A percentile compares a stretch with the other conserved stretches of the same genome.
These are phyloP conservation scores for Penicillium rolfsii DNA, from an alignment of 2,329 filamentous ascomycete genomes.

Conservation along the genomic window DNA sequence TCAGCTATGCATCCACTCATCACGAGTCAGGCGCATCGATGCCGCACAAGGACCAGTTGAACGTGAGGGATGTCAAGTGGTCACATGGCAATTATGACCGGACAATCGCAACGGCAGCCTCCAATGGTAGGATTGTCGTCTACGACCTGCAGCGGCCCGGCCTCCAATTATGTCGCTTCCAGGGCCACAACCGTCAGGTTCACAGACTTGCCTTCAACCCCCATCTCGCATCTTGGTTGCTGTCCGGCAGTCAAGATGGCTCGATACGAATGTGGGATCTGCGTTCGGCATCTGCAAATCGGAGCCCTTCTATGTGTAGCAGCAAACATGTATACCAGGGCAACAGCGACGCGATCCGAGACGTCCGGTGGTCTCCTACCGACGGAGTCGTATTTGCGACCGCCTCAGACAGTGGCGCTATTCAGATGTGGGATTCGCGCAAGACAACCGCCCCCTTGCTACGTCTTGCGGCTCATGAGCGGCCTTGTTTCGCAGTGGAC, in stretches of 20 bases:
- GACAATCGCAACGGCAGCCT: slow-evolving; percentile 65
- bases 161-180: slow-evolving; percentile 63
- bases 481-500: slow-evolving; percentile 64
- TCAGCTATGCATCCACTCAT: slow-evolving; percentile 59
- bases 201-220: slow-evolving; percentile 69
- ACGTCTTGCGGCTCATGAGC: slow-evolving; percentile 64
- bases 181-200: slow-evolving; percentile 68
- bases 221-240: slow-evolving; percentile 60
- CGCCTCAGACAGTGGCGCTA: slow-evolving; percentile 65
- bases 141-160: slow-evolving; percentile 66
- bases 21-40: slow-evolving; percentile 51
- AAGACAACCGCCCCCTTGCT: slow-evolving; percentile 60
- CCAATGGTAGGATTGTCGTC: slow-evolving; percentile 66
- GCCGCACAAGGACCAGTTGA: slow-evolving; percentile 61
- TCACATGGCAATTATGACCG: slow-evolving; percentile 64
- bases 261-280: slow-evolving; percentile 68
- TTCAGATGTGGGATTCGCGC: slow-evolving; percentile 67
- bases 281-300: slow-evolving; percentile 54
- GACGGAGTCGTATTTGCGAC: slow-evolving; percentile 66
- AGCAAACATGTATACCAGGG: slow-evolving; percentile 60
- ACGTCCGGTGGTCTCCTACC: slow-evolving; percentile 67
- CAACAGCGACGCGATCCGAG: slow-evolving; percentile 64
- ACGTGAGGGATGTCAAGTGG: slow-evolving; percentile 69
- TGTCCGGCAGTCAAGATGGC: slow-evolving; percentile 68
- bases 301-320: slow-evolving; percentile 55